Percentiles rank a stretch among this genome's conserved stretches.
Conservation (phyloP, 2,329 filamentous ascomycete species). For the Fusarium annulatum region DNA sequence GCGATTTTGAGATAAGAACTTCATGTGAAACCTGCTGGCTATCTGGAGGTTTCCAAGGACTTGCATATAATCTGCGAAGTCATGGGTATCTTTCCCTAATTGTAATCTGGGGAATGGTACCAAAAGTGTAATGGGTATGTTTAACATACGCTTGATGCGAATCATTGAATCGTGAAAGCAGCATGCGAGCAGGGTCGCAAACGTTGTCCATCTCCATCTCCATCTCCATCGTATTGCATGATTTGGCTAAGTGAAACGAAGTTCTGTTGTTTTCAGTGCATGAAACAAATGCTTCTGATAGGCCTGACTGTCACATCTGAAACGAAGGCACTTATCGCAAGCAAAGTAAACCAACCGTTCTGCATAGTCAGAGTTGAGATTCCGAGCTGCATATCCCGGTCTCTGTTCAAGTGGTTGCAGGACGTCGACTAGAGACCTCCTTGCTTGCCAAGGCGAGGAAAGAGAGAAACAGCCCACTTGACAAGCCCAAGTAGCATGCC, state of each 20-base stretch:
- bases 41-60: slow-evolving; percentile 10
- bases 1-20: slow-evolving; percentile 3
- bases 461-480: slow-evolving; percentile 19
- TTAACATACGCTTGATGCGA: background rate
- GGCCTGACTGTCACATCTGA: slow-evolving; percentile 14
- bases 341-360: slow-evolving; percentile 17
- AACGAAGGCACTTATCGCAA: slow-evolving; percentile 18
- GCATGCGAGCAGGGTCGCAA: background rate
- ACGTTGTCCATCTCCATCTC: background rate
- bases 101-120: background rate
- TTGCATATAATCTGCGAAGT: background rate
- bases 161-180: background rate
- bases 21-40: slow-evolving; percentile 21
- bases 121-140: background rate
- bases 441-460: slow-evolving; percentile 22
- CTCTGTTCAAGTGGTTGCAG: slow-evolving; percentile 9
- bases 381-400: slow-evolving; percentile 15
- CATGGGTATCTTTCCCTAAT: background rate
- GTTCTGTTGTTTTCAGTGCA: background rate
- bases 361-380: slow-evolving; percentile 25
- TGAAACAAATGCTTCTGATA: background rate
- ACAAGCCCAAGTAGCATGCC: slow-evolving; percentile 3
- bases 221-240: slow-evolving; percentile 2
- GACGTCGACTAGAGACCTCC: slow-evolving; percentile 9
- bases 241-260: background rate